Evolutionary conservation across 2,329 filamentous ascomycete species (phyloP).

Genomic region (Trichoderma pleuroti): DNA sequence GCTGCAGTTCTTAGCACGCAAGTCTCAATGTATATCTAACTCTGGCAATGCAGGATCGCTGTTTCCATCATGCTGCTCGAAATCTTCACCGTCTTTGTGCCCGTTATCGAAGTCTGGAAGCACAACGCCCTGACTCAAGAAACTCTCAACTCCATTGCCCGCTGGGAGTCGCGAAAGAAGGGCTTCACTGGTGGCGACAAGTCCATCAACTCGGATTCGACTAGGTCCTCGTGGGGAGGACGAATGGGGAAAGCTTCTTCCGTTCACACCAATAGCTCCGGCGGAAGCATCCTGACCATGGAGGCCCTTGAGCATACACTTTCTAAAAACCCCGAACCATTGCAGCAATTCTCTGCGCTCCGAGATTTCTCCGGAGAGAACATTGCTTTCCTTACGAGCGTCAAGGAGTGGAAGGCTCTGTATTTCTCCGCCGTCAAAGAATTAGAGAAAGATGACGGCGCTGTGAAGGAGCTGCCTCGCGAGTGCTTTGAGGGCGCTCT

Average conservation of each 20-base stretch:
- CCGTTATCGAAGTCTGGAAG: conserved; percentile 54
- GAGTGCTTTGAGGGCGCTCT: conserved; percentile 56
- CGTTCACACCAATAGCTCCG: conserved; percentile 27
- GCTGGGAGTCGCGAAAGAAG: conserved; percentile 45
- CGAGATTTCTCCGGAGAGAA: conserved; percentile 66
- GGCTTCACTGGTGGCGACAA: conserved; percentile 30
- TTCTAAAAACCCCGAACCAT: conserved; percentile 51
- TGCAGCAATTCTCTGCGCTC: conserved; percentile 59
- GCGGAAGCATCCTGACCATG: conserved; percentile 54
- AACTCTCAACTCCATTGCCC: conserved; percentile 47
- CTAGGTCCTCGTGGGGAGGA: conserved; percentile 37
- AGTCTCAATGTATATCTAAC: not conserved
- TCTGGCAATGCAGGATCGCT: conserved; percentile 42
- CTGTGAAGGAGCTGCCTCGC: conserved; percentile 37
- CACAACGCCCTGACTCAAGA: conserved; percentile 45
- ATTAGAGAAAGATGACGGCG: conserved; percentile 24
- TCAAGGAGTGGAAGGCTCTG: conserved; percentile 42
- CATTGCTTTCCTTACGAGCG: conserved; percentile 59
- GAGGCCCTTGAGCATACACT: conserved; percentile 58
- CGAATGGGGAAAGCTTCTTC: conserved; percentile 35
- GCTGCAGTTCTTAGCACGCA: conserved; percentile 22
- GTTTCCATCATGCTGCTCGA: conserved; percentile 61
- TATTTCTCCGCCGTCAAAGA: conserved; percentile 29
- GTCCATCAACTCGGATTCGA: conserved; percentile 35
- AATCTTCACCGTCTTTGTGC: conserved; percentile 60